A percentile compares a stretch with the other conserved stretches of the same genome.
These are phyloP conservation scores for Pilasporangium apinafurcum DNA, from an alignment of 352 stramenopile genomes.

Conservation along the genomic window DNA sequence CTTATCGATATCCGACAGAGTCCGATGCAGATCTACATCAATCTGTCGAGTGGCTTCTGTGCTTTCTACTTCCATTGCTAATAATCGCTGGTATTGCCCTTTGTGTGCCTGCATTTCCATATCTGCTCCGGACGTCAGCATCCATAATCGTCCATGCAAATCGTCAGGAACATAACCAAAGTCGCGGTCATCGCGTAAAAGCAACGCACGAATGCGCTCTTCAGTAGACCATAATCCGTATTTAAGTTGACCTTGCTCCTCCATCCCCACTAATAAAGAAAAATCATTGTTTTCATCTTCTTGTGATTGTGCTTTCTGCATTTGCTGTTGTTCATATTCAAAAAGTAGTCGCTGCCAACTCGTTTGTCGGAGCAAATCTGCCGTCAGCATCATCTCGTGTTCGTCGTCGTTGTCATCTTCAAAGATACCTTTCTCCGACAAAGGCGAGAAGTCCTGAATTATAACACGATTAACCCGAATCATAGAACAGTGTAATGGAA, in stretches of 20 bases:
- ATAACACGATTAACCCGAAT: neutral
- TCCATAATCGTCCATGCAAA: slow-evolving; percentile 76
- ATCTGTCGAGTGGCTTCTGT: slow-evolving; percentile 78
- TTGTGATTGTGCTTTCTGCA: slow-evolving; percentile 35
- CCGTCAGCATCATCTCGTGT: slow-evolving; percentile 32
- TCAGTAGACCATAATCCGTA: slow-evolving; percentile 79
- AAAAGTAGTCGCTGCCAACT: slow-evolving; percentile 55
- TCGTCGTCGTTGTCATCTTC: slow-evolving; percentile 33
- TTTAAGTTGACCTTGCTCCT: slow-evolving; percentile 56
- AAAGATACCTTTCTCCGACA: slow-evolving; percentile 36
- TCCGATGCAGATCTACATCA: slow-evolving; percentile 79
- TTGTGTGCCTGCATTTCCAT: slow-evolving; percentile 55
- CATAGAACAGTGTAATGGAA: neutral
- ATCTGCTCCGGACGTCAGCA: slow-evolving; percentile 66
- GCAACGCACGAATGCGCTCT: slow-evolving; percentile 66
- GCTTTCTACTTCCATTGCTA: slow-evolving; percentile 42
- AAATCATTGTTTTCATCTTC: slow-evolving; percentile 18
- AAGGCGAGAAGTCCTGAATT: slow-evolving; percentile 29
- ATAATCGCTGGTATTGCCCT: slow-evolving; percentile 45
- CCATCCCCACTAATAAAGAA: slow-evolving; percentile 16
- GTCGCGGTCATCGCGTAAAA: slow-evolving; percentile 54
- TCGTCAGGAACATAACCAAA: slow-evolving; percentile 49
- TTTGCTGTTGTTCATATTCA: slow-evolving; percentile 64
- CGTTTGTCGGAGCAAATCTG: slow-evolving; percentile 43
- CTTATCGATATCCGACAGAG: slow-evolving; percentile 59